phyloP scores from a whole-genome alignment of 148 eudicot genomes.

The Simmondsia chinensis region DNA sequence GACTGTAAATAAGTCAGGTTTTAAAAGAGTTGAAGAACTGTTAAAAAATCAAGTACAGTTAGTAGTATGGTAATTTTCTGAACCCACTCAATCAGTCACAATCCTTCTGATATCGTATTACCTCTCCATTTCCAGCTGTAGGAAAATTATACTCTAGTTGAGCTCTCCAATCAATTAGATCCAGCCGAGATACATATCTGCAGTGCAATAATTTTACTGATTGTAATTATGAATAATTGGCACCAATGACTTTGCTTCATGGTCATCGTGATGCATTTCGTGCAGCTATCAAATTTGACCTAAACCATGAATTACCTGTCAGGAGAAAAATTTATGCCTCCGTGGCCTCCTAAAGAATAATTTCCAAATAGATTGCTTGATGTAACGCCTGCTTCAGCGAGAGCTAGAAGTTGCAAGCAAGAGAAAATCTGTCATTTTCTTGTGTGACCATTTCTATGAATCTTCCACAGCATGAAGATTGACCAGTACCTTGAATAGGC shows the following conservation, averaged over 20 bases:
- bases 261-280: too few relatives aligned
- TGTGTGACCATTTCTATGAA: neutral
- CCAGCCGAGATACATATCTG: conserved; percentile 65
- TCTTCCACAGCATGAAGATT: neutral
- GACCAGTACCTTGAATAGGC: conserved; percentile 60
- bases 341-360: conserved; percentile 14
- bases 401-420: conserved; percentile 34
- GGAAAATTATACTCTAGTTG: conserved; percentile 66
- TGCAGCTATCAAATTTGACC: too few relatives aligned
- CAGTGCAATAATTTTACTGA: conserved; percentile 6
- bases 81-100: neutral
- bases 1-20: conserved; percentile 82
- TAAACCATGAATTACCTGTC: conserved; percentile 89
- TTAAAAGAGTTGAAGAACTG: conserved; percentile 10
- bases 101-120: conserved; percentile 15
- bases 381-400: conserved; percentile 84
- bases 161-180: conserved; percentile 87
- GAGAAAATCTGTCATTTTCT: conserved; percentile 5
- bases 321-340: conserved; percentile 45
- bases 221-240: neutral
- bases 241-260: too few relatives aligned
- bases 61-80: neutral
- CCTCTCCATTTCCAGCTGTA: conserved; percentile 56
- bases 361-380: conserved; percentile 51
- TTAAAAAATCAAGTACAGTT: neutral